Evolutionary conservation across 2,329 filamentous ascomycete species (phyloP), one percentile per base, ranked within the genome.

Genomic region (Fusarium liriodendri): DNA sequence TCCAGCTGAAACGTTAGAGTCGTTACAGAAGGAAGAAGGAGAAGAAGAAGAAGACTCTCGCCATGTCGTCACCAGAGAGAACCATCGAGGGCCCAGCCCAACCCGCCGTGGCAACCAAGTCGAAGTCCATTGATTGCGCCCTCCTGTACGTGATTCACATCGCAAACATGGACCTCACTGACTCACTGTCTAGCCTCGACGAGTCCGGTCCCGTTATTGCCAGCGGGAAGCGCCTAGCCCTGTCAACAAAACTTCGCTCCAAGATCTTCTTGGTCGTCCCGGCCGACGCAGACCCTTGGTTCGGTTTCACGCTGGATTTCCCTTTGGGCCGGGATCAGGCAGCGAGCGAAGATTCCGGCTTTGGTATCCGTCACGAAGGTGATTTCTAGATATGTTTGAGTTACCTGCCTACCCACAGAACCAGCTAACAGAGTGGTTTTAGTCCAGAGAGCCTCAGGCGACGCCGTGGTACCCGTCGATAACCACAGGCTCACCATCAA

Each of bases 281-380:
- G 33, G 8, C 14, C 40, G 66, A 69, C 5, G 37, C 14, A 1
- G 57, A 66, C 1, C 7, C 61, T 6, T 71, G 61, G 68, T 5
- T 62, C 5, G 68, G 61, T 3, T 13, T 71, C 1, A 0, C 4
- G 0, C 54, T 69, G 16, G 18, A 54, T 0, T 38, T 66, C 6
- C 69, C 62, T 2, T 22, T 71, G 18, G 66, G 66, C 1, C n/a
- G 55, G 7, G 16, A 13, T 3, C 69, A 70, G 29, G 32, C 13
- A 2, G 29, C 27, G 18, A 70, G 67, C 1, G 62, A 70, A 8
- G 52, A n/a, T 0, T 25, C 25, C 2, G 62, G 66, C 1, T 70
- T 71, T 52, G 69, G 69, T 6, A 58, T 70, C n/a, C 33, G 50
- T 4, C 57, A 60, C 18, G n/a, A 22, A 22, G 22, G 69, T 66